Evolutionary conservation across 179 eudicot genomes (phyloP).

Genomic region (Beta corolliflora): DNA sequence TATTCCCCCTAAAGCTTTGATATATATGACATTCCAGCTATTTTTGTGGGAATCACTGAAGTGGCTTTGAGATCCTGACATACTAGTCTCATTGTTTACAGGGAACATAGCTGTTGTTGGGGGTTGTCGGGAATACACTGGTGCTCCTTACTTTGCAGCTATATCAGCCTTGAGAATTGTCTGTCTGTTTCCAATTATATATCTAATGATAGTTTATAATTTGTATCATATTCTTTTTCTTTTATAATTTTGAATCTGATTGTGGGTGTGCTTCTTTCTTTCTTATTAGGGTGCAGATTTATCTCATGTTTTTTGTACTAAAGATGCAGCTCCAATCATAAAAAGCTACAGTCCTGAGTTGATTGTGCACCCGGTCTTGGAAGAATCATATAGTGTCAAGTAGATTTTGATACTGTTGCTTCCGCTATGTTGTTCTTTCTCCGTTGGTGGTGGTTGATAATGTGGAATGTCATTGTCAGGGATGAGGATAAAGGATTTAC

Average conservation of each 20-base stretch:
- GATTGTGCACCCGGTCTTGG: slow-evolving; percentile 93
- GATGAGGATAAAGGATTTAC: slow-evolving; percentile 65
- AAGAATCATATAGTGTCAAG: slow-evolving; percentile 92
- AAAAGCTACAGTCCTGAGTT: slow-evolving; percentile 96
- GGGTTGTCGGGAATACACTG: slow-evolving; percentile 99
- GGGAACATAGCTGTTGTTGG: slow-evolving; percentile 98
- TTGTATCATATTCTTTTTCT: background rate
- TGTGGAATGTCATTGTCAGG: slow-evolving; percentile 40
- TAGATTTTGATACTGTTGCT: slow-evolving; percentile 24
- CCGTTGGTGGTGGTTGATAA: background rate
- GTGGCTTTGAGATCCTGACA: background rate
- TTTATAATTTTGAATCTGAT: slow-evolving; percentile 1
- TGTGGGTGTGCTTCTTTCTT: slow-evolving; percentile 17
- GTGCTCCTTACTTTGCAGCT: slow-evolving; percentile 97
- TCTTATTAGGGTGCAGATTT: slow-evolving; percentile 87
- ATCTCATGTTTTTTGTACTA: slow-evolving; percentile 94
- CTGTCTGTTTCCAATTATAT: slow-evolving; percentile 36
- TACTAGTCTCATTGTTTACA: slow-evolving; percentile 35
- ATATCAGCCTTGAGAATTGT: slow-evolving; percentile 95
- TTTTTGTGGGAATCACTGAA: background rate
- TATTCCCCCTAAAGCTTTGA: background rate
- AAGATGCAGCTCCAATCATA: slow-evolving; percentile 94
- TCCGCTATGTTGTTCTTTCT: background rate
- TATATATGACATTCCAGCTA: background rate
- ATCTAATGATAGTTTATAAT: background rate